These are phyloP conservation scores for Uncinocarpus reesii DNA, from an alignment of 2,329 filamentous ascomycete species.

Conservation along the genomic window DNA sequence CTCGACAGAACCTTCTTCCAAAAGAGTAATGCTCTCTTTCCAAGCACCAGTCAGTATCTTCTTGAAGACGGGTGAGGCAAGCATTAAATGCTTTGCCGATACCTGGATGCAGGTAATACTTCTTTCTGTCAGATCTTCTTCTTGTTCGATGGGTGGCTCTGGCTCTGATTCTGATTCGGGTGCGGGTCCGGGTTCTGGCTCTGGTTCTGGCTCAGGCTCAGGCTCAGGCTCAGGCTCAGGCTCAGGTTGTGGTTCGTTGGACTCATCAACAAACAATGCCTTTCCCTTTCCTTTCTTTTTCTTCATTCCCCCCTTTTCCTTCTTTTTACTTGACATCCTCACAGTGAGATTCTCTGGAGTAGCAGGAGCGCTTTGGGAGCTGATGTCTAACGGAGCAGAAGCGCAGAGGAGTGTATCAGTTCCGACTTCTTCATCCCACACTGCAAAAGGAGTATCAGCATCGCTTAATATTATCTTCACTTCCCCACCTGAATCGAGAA, in stretches of 20 bases:
- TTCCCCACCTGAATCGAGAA: constrained; percentile 10
- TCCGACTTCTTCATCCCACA: constrained; percentile 1
- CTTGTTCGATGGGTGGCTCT: neutral
- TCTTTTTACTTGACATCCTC: neutral
- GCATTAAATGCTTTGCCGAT: constrained; percentile 20
- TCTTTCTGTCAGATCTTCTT: neutral
- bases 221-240: neutral
- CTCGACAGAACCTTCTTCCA: constrained; percentile 17
- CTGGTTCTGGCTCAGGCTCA: neutral
- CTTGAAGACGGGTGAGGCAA: constrained; percentile 20
- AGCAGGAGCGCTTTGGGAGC: neutral
- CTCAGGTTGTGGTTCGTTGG: neutral
- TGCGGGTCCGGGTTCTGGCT: neutral
- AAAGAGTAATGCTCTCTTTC: constrained; percentile 17
- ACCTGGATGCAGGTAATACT: constrained; percentile 18
- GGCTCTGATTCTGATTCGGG: neutral
- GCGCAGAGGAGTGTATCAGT: neutral
- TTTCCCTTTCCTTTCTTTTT: neutral
- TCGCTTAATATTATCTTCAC: constrained; percentile 2
- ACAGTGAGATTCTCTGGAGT: neutral
- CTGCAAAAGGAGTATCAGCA: constrained; percentile 5
- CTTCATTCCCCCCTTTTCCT: neutral
- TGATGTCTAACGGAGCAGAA: neutral
- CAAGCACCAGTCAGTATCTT: constrained; percentile 17
- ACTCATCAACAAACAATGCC: neutral